Percentiles rank a stretch among this genome's conserved stretches.
Conservation (phyloP, 495 filamentous ascomycete species). For the Penicillium taxi region DNA sequence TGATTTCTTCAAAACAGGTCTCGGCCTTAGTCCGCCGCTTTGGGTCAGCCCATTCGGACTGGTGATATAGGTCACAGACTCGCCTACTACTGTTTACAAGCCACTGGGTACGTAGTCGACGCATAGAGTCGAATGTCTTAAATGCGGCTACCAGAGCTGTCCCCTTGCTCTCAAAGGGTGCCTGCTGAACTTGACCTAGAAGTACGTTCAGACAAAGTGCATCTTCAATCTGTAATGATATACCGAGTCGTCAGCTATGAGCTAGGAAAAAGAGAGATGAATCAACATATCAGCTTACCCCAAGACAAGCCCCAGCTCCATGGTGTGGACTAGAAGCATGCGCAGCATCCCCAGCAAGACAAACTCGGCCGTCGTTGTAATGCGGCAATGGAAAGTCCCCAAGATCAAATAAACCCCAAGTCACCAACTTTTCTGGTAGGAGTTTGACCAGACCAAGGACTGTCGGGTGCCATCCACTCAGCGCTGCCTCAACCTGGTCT, state of each 20-base stretch:
- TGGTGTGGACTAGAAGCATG: conserved; percentile 36
- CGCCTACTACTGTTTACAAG: conserved; percentile 14
- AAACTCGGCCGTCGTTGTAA: conserved; percentile 20
- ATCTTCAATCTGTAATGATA: too few relatives aligned
- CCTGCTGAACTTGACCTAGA: too few relatives aligned
- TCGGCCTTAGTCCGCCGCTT: conserved; percentile 7
- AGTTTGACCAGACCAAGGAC: conserved; percentile 13
- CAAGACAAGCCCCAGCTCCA: conserved; percentile 35
- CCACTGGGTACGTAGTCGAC: too few relatives aligned
- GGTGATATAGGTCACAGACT: conserved; percentile 13
- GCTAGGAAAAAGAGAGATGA: too few relatives aligned
- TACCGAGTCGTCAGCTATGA: too few relatives aligned
- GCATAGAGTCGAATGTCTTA: too few relatives aligned
- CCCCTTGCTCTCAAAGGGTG: too few relatives aligned
- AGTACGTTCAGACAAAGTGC: neutral
- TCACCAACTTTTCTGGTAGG: conserved; percentile 20
- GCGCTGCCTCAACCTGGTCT: neutral
- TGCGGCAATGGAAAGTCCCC: conserved; percentile 24
- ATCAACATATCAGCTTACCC: too few relatives aligned
- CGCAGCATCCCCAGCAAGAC: conserved; percentile 35
- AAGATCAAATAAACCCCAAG: conserved; percentile 36
- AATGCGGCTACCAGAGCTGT: too few relatives aligned
- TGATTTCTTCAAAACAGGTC: conserved; percentile 13
- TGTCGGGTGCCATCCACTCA: conserved; percentile 2
- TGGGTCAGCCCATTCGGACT: conserved; percentile 11